Conservation (phyloP, 352 stramenopile species). For the Blastocystis sp. region DNA sequence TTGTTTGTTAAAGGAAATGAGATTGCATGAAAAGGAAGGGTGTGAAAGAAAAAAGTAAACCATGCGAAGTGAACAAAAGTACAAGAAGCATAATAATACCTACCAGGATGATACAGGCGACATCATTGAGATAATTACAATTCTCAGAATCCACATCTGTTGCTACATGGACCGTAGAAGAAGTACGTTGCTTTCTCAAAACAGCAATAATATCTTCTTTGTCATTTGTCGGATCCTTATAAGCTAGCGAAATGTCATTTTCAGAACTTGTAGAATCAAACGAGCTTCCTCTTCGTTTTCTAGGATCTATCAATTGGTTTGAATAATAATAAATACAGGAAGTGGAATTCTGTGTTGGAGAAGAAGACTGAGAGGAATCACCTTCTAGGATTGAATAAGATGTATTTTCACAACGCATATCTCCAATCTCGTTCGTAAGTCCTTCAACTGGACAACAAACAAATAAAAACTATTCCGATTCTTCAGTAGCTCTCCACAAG, state of each 20-base stretch:
- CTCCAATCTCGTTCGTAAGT: background rate
- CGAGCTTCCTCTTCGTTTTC: background rate
- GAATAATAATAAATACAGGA: background rate
- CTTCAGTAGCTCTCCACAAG: constrained; percentile 72
- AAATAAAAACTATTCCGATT: background rate
- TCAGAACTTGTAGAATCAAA: background rate
- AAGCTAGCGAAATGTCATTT: background rate
- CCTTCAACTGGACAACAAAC: background rate
- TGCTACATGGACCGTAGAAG: background rate
- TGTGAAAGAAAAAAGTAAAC: background rate
- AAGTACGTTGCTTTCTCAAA: background rate
- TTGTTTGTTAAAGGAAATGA: background rate
- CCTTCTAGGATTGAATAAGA: background rate
- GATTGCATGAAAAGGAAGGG: background rate
- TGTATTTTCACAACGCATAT: background rate
- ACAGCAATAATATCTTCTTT: background rate
- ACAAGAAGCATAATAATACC: background rate
- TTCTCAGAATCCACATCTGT: background rate
- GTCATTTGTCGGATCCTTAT: background rate
- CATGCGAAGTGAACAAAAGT: background rate
- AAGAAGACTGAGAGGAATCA: background rate
- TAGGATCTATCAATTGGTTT: background rate
- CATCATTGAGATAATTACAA: constrained; percentile 27
- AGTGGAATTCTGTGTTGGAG: background rate
- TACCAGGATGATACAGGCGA: background rate